Percentiles rank a stretch among this genome's conserved stretches.
phyloP scores from a whole-genome alignment of 768 basidiomycete genomes.

The Mycena epipterygia region DNA sequence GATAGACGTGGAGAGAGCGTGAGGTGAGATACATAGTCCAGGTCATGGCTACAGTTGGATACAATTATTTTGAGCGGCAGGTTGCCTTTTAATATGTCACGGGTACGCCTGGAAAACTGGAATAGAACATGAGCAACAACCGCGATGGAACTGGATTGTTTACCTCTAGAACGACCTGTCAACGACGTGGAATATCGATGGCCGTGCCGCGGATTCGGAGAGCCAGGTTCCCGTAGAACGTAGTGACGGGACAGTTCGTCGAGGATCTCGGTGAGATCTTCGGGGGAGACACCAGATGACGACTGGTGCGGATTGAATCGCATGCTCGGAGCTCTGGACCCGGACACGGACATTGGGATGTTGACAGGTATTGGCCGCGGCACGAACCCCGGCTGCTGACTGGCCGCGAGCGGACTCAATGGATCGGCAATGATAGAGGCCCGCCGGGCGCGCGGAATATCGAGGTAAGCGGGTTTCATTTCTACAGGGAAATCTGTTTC shows the following conservation, averaged over 20 bases:
- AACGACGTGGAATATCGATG: conserved; percentile 18
- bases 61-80: background rate
- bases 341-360: conserved; percentile 10
- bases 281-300: background rate
- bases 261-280: conserved; percentile 19
- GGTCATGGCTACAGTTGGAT: background rate
- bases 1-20: background rate
- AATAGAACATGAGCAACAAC: background rate
- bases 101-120: background rate
- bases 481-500: background rate
- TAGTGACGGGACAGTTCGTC: conserved; percentile 24
- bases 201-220: background rate
- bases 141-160: background rate
- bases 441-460: conserved; percentile 4
- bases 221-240: conserved; percentile 2
- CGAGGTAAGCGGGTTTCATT: conserved; percentile 23
- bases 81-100: too few relatives aligned
- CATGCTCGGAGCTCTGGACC: background rate
- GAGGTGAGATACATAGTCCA: background rate
- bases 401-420: conserved; percentile 11
- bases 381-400: conserved; percentile 17
- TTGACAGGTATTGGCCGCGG: conserved; percentile 12
- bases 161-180: conserved; percentile 22
- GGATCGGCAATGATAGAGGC: background rate
- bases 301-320: background rate